phyloP scores from a whole-genome alignment of 75 land plant species.

The Selaginella moellendorffii region DNA sequence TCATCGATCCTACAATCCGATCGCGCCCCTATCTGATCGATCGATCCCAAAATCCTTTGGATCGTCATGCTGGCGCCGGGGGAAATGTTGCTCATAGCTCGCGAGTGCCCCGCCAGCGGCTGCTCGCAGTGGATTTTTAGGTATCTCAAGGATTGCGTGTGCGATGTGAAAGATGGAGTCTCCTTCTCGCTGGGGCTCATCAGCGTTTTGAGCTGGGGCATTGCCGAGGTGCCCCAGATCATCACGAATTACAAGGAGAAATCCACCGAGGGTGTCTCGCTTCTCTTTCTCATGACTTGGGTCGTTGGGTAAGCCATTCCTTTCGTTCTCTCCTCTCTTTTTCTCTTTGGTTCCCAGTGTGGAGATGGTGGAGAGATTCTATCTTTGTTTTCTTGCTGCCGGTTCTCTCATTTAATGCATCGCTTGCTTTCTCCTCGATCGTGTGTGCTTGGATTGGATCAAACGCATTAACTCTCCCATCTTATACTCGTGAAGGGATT shows the following conservation, averaged over 20 bases:
- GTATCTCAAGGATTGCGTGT: slow-evolving; percentile 46
- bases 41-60: too few relatives aligned
- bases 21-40: too few relatives aligned
- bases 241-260: slow-evolving; percentile 46
- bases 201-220: slow-evolving; percentile 57
- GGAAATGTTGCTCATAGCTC: too few relatives aligned
- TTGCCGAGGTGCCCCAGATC: slow-evolving; percentile 81
- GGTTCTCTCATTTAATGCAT: neutral
- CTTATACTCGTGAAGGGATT: slow-evolving; percentile 39
- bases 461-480: too few relatives aligned
- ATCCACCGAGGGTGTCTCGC: slow-evolving; percentile 53
- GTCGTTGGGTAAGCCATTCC: slow-evolving; percentile 42
- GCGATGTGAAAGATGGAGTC: slow-evolving; percentile 31
- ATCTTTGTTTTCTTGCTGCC: neutral
- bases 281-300: slow-evolving; percentile 62
- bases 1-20: too few relatives aligned
- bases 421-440: too few relatives aligned
- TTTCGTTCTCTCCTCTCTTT: neutral
- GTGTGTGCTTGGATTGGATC: too few relatives aligned
- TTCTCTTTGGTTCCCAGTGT: too few relatives aligned
- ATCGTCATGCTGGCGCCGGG: too few relatives aligned
- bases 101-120: neutral
- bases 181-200: slow-evolving; percentile 50
- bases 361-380: too few relatives aligned
- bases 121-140: slow-evolving; percentile 41